Percentiles rank a stretch among this genome's conserved stretches.
Evolutionary conservation across 2,329 filamentous ascomycete genomes (phyloP).

Genomic region (Mariannaea elegans): DNA sequence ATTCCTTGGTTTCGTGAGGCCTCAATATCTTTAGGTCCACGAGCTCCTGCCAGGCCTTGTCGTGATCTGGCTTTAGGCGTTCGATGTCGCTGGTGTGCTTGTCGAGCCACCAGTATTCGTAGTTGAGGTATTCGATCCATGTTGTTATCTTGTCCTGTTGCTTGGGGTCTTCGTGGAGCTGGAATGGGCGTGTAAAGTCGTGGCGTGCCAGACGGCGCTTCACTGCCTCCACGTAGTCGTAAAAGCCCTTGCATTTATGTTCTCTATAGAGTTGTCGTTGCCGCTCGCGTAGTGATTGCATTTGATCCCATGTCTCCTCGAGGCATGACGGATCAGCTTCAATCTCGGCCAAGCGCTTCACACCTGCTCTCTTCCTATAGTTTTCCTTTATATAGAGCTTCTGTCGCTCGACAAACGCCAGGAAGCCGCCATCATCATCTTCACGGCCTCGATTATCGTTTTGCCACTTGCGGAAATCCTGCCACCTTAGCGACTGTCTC

Average conservation of each 20-base stretch:
- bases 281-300: neutral
- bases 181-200: conserved; percentile 40
- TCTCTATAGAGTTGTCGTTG: conserved; percentile 16
- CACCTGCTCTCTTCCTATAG: too few species aligned
- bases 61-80: conserved; percentile 32
- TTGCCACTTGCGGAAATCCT: too few species aligned
- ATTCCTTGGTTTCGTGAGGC: conserved; percentile 27
- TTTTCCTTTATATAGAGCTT: too few species aligned
- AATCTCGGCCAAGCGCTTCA: too few species aligned
- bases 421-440: too few species aligned
- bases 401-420: too few species aligned
- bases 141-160: conserved; percentile 46
- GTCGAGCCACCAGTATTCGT: conserved; percentile 38
- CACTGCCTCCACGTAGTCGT: conserved; percentile 37
- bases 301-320: neutral
- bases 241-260: conserved; percentile 28
- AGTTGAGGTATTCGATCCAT: conserved; percentile 52
- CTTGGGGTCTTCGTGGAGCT: conserved; percentile 40
- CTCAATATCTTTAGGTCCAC: conserved; percentile 42
- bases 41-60: conserved; percentile 45
- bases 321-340: neutral
- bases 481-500: too few species aligned
- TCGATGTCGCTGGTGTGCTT: conserved; percentile 28
- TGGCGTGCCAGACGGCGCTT: conserved; percentile 41
- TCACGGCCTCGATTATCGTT: too few species aligned